A percentile compares a stretch with the other conserved stretches of the same genome.
These are phyloP conservation scores for Phialemonium atrogriseum DNA, from an alignment of 2,329 filamentous ascomycete genomes.

Conservation along the genomic window DNA sequence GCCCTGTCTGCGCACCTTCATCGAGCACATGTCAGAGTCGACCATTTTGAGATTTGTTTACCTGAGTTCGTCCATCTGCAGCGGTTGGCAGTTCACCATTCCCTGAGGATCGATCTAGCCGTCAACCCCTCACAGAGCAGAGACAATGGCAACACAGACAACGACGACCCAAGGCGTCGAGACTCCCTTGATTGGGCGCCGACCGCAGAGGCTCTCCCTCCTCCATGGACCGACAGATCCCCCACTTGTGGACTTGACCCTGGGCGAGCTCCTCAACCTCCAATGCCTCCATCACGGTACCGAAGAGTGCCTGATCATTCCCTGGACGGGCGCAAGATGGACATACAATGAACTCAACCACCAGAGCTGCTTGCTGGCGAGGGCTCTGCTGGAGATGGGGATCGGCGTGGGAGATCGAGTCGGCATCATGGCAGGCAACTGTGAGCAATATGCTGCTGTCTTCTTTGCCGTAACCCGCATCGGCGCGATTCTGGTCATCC, in stretches of 20 bases:
- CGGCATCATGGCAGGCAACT: slow-evolving; percentile 69
- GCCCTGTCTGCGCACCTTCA: too few species aligned
- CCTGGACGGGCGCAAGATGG: slow-evolving; percentile 70
- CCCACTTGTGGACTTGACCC: slow-evolving; percentile 60
- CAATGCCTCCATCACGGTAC: slow-evolving; percentile 59
- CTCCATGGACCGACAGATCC: slow-evolving; percentile 62
- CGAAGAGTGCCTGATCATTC: slow-evolving; percentile 62
- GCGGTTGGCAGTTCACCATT: too few species aligned
- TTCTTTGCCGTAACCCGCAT: slow-evolving; percentile 65
- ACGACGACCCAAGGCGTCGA: too few species aligned
- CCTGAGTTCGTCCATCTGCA: too few species aligned
- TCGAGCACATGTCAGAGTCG: too few species aligned
- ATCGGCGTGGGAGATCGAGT: slow-evolving; percentile 62
- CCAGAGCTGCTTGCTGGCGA: slow-evolving; percentile 53
- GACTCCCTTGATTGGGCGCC: too few species aligned
- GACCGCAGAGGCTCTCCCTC: slow-evolving; percentile 42
- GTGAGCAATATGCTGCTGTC: slow-evolving; percentile 72
- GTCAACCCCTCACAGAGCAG: too few species aligned
- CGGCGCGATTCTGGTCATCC: slow-evolving; percentile 62
- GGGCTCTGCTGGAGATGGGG: slow-evolving; percentile 58
- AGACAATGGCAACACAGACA: too few species aligned
- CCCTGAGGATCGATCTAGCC: too few species aligned
- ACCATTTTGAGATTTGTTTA: too few species aligned
- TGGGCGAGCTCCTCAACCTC: slow-evolving; percentile 64
- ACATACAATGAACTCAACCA: slow-evolving; percentile 58